Evolutionary conservation across 2,329 filamentous ascomycete genomes (phyloP).

Genomic region (Lomentospora prolificans): DNA sequence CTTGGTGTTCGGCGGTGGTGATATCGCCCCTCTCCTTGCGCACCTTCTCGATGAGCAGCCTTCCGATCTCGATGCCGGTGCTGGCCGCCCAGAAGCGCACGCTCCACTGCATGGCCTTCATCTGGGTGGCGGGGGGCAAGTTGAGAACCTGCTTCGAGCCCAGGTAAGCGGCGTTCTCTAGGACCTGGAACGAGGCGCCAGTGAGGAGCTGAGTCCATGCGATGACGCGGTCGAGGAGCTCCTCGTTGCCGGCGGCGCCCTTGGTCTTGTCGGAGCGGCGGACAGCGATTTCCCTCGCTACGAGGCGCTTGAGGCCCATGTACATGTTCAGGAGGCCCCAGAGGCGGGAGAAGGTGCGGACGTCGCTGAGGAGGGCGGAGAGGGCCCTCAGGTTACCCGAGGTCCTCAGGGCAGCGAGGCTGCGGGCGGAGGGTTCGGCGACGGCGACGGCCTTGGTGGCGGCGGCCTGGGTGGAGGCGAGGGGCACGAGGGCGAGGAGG

Average conservation of each 20-base stretch:
- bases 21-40: slow-evolving; percentile 26
- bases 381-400: slow-evolving; percentile 49
- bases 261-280: slow-evolving; percentile 18
- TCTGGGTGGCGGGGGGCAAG: slow-evolving; percentile 45
- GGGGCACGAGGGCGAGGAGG: slow-evolving; percentile 41
- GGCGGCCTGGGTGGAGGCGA: slow-evolving; percentile 24
- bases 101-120: slow-evolving; percentile 59
- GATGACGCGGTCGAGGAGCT: slow-evolving; percentile 37
- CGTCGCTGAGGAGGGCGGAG: slow-evolving; percentile 57
- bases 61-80: slow-evolving; percentile 64
- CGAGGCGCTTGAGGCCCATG: slow-evolving; percentile 50
- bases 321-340: slow-evolving; percentile 71
- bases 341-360: slow-evolving; percentile 62
- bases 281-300: slow-evolving; percentile 19
- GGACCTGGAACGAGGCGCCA: slow-evolving; percentile 61
- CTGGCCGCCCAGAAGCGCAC: slow-evolving; percentile 72
- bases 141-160: slow-evolving; percentile 60
- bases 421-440: slow-evolving; percentile 20
- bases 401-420: slow-evolving; percentile 33
- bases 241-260: slow-evolving; percentile 22
- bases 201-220: slow-evolving; percentile 58
- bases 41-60: slow-evolving; percentile 42
- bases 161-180: slow-evolving; percentile 80
- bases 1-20: slow-evolving; percentile 11
- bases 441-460: slow-evolving; percentile 14